phyloP scores from a whole-genome alignment of 2,329 filamentous ascomycete genomes.

The Dactylonectria estremocensis region DNA sequence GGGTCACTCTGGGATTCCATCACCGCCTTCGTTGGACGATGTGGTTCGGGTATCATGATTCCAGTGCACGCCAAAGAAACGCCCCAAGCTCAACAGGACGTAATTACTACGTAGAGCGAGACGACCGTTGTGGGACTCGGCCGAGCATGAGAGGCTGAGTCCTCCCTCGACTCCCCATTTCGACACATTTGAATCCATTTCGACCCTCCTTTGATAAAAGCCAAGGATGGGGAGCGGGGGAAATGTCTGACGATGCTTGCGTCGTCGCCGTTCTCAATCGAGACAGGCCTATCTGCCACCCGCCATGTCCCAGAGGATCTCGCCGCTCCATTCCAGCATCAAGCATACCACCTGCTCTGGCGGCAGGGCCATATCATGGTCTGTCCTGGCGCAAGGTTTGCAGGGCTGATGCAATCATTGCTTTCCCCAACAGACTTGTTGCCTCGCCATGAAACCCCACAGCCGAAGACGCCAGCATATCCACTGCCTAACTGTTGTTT shows the following conservation, averaged over 20 bases:
- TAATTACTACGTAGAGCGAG: conserved; percentile 9
- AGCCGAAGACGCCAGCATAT: conserved; percentile 17
- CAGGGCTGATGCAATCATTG: conserved; percentile 28
- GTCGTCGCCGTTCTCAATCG: conserved; percentile 23
- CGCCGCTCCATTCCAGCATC: conserved; percentile 33
- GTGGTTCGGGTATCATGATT: conserved; percentile 30
- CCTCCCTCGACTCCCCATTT: conserved; percentile 14
- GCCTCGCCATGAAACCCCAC: conserved; percentile 34
- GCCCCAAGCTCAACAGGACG: conserved; percentile 4
- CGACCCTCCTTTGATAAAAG: conserved; percentile 11
- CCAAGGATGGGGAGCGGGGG: conserved; percentile 18
- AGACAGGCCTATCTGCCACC: conserved; percentile 25
- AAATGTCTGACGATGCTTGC: conserved; percentile 36
- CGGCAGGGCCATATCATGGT: conserved; percentile 32
- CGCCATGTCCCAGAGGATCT: conserved; percentile 19
- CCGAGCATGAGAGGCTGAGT: conserved; percentile 28
- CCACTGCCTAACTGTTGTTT: conserved; percentile 7
- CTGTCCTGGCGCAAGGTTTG: conserved; percentile 33
- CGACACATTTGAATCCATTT: conserved; percentile 11
- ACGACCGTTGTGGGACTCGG: conserved; percentile 33
- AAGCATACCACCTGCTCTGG: conserved; percentile 10
- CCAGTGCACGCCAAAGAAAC: conserved; percentile 15
- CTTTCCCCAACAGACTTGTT: conserved; percentile 37
- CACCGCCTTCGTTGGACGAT: conserved; percentile 47
- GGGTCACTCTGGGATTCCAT: conserved; percentile 31